Percentiles rank a stretch among this genome's conserved stretches.
Conservation (phyloP, 2,329 filamentous ascomycete species). For the Hortaea werneckii region DNA sequence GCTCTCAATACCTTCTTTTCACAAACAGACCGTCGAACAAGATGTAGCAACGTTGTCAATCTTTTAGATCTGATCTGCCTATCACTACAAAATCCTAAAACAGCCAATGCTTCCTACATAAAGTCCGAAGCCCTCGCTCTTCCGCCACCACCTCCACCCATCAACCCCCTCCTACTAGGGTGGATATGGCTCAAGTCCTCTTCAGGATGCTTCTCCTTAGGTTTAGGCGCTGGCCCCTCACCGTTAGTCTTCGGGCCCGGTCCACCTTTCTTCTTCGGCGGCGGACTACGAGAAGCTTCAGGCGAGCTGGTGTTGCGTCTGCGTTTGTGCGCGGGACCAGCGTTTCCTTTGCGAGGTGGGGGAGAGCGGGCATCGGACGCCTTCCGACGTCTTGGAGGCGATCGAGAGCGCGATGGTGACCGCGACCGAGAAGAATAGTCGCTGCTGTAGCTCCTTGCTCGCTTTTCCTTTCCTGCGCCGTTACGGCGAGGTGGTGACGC, state of each 20-base stretch:
- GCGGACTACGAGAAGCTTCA: conserved; percentile 16
- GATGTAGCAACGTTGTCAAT: too few species aligned
- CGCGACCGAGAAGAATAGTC: conserved; percentile 12
- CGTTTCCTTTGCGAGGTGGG: not conserved
- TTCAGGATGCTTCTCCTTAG: conserved; percentile 4
- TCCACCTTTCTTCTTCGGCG: conserved; percentile 7
- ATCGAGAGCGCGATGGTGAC: conserved; percentile 7
- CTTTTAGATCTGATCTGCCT: too few species aligned
- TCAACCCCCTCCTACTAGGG: conserved; percentile 24
- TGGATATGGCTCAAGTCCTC: conserved; percentile 27
- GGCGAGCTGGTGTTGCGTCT: conserved; percentile 22
- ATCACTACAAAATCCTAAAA: too few species aligned
- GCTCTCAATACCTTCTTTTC: too few species aligned
- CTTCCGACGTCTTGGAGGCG: not conserved
- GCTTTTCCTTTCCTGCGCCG: conserved; percentile 8
- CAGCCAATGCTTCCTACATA: too few species aligned
- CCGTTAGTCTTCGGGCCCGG: conserved; percentile 1
- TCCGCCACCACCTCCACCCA: conserved; percentile 9
- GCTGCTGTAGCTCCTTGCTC: conserved; percentile 13
- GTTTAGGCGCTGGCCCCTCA: conserved; percentile 4
- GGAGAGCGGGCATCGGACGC: not conserved
- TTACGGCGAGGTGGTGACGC: conserved; percentile 10
- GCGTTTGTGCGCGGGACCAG: conserved; percentile 12
- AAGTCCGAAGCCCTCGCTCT: too few species aligned
- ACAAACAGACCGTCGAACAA: too few species aligned